Base-by-base conservation (phyloP, 2,329 filamentous ascomycete species). In the Cladosporium sp. region DNA sequence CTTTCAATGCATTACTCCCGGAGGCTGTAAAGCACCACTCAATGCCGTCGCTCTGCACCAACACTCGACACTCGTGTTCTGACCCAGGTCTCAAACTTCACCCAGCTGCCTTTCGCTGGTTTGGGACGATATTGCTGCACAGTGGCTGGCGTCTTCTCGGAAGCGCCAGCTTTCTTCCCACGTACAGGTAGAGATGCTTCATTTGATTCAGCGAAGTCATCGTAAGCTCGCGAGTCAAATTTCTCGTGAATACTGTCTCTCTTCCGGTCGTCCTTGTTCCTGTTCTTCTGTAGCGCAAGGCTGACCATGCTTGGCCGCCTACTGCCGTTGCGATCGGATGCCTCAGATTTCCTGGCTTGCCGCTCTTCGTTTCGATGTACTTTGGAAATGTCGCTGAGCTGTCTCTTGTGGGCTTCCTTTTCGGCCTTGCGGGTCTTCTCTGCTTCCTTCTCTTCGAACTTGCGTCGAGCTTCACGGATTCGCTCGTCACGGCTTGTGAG, bases 401-500 rank as follows among this genome's bases (percentile, higher is more conserved):
- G 68, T 47, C 75, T 75, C 72, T 73, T 81, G 58, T 74, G 66
- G 48, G 74, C 77, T 56, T 82, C 80, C 64, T 80, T 76, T 64
- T 83, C 79, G 77, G 71, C 62, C 34, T 81, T 82, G 50, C 74
- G 77, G 56, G 77, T 77, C 63, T 84, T 85, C 35, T 77, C 80
- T 3, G 78, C 80, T 69, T 85, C 81, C 62, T 82, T 82, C 62
- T 84, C 80, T 58, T 81, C 76, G 66, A 84, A 85, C 32, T 82
- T 82, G 51, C 78, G 74, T 6, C 83, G 77, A 4, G 80, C 78
- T 44, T 79, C 80, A 56, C 80, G 78, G 9, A 85, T 81, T 3
- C 78, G 78, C 17, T 82, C 81, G 40, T 81, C 81, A 37, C 81
- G 77, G 4, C 78, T 78, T 28, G 78, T 74, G 7, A 81, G 75